Base-by-base conservation (phyloP, 176 grass and related monocot genomes). In the Rhynchospora tenuis region DNA sequence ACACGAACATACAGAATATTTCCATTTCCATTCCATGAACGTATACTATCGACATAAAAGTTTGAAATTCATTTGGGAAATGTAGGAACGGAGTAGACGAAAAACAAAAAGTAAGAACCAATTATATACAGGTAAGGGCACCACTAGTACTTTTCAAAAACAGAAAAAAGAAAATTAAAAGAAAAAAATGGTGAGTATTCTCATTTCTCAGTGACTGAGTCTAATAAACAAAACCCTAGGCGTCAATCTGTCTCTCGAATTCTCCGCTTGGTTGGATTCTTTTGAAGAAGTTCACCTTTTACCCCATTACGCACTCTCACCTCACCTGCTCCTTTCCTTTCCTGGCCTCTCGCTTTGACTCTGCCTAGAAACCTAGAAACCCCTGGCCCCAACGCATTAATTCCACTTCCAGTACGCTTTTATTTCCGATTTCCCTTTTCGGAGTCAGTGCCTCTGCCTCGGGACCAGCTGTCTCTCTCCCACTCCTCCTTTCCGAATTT, bases 301-400 rank as follows among this genome's bases (percentile, higher is more conserved):
- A 82, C 80, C 43, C 60, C 80, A 67, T 82, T 82, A 82, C 56
- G 80, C 80, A 82, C 80, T 82, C 80, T 24, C 80, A 44, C 78
- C 56, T 46, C 80, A 82, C 60, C 80, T 82, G 80, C 80, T 82
- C 80, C 80, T 82, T 82, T 82, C 80, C 80, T 48, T 82, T 82
- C 79, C 42, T 27, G 79, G 42, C 79, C 33, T 65, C 55, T 44
- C 61, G 45, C 80, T 82, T 82, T 82, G 80, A 82, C 79, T 82
- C 79, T 66, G 14, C 9, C 48, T 79, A 52, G 75, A 68, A 19
- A 31, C 56, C 56, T 79, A 59, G 14, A 24, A 79, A 79, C 50
- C 80, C 80, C 80, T 66, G 59, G 59, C 29, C 80, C 78, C 59
- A 26, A 61, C 80, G 59, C 80, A 82, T 82, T 82, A 82, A 82